A percentile compares a stretch with the other conserved stretches of the same genome.
Evolutionary conservation across 2,329 filamentous ascomycete species (phyloP).

Genomic region (Leptodontidium sp.): DNA sequence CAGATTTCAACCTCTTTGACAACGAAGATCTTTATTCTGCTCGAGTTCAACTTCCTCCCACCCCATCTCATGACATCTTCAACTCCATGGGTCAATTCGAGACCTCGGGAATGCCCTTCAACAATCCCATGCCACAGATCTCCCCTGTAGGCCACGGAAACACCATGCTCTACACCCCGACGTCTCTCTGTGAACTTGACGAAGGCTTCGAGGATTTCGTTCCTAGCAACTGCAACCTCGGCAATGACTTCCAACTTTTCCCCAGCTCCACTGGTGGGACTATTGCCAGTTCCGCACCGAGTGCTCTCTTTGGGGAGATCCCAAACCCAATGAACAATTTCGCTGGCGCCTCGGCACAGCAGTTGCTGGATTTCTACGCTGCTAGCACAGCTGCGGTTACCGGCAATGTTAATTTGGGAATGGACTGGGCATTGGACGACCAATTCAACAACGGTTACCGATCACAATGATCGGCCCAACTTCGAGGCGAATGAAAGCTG

Average conservation of each 20-base stretch:
- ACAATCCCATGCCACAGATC: conserved; percentile 59
- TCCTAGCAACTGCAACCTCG: conserved; percentile 37
- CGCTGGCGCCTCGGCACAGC: conserved; percentile 36
- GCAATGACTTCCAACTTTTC: conserved; percentile 45
- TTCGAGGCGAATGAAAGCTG: conserved; percentile 25
- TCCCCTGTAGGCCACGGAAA: conserved; percentile 75
- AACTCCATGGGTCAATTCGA: conserved; percentile 44
- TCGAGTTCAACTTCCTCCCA: conserved; percentile 60
- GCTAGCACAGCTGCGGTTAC: conserved; percentile 38
- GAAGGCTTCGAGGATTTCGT: conserved; percentile 53
- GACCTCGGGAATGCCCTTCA: conserved; percentile 44
- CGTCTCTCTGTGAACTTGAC: conserved; percentile 67
- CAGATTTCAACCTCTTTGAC: conserved; percentile 65
- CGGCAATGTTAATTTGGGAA: conserved; percentile 29
- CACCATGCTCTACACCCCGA: conserved; percentile 73
- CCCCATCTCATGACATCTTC: conserved; percentile 54
- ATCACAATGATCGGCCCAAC: conserved; percentile 33
- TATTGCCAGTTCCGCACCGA: conserved; percentile 37
- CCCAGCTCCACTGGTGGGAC: conserved; percentile 39
- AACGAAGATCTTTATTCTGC: conserved; percentile 68
- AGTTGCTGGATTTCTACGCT: conserved; percentile 44
- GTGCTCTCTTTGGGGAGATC: conserved; percentile 44
- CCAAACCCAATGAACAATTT: conserved; percentile 34
- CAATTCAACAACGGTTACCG: conserved; percentile 38
- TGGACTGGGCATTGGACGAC: conserved; percentile 42